These are phyloP conservation scores for Suillus plorans DNA, from an alignment of 768 basidiomycete genomes.

Conservation along the genomic window DNA sequence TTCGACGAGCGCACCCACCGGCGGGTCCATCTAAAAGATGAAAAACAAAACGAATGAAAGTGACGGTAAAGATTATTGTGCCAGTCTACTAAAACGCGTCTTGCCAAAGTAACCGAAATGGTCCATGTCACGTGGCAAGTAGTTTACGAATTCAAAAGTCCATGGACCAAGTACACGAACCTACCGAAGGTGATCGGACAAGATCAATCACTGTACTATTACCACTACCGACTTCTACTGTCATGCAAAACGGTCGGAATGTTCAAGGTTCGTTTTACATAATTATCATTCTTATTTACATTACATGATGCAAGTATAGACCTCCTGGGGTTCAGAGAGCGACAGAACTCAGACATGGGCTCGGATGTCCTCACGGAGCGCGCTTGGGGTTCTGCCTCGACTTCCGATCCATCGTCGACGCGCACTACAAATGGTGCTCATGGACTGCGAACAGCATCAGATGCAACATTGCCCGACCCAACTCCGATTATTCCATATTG, in stretches of 20 bases:
- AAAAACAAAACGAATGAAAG: not conserved
- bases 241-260: slow-evolving; percentile 32
- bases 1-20: slow-evolving; percentile 75
- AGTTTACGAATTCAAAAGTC: not conserved
- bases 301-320: slow-evolving; percentile 20
- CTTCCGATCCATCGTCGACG: slow-evolving; percentile 49
- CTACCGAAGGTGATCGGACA: not conserved
- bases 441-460: slow-evolving; percentile 42
- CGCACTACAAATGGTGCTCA: slow-evolving; percentile 32
- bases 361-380: slow-evolving; percentile 59
- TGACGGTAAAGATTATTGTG: not conserved
- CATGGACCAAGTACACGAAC: not conserved
- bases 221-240: not conserved
- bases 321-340: slow-evolving; percentile 18
- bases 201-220: not conserved
- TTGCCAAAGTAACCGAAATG: not conserved
- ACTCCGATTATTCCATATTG: slow-evolving; percentile 76
- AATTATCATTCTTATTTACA: slow-evolving; percentile 5
- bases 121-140: not conserved
- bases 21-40: slow-evolving; percentile 33
- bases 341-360: slow-evolving; percentile 31
- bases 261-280: slow-evolving; percentile 22
- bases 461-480: slow-evolving; percentile 45
- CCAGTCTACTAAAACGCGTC: not conserved
- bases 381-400: slow-evolving; percentile 47